These are phyloP conservation scores for Hanseniaspora nectarophila DNA, from an alignment of 805 yeast species.

Conservation along the genomic window DNA sequence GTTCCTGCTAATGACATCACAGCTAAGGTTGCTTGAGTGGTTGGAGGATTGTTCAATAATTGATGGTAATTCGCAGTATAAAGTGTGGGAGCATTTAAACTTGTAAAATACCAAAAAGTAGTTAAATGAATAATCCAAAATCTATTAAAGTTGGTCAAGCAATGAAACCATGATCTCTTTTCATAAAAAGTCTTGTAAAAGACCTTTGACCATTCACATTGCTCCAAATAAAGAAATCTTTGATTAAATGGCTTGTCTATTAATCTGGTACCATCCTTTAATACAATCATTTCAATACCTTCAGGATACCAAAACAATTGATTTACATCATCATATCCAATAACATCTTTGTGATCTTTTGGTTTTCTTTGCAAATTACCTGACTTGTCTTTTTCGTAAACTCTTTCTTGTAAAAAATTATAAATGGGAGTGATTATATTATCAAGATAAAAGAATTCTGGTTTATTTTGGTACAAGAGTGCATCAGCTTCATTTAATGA, in stretches of 20 bases:
- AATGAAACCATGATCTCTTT: slow-evolving; percentile 65
- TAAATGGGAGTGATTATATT: slow-evolving; percentile 67
- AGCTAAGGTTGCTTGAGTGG: slow-evolving; percentile 41
- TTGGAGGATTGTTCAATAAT: slow-evolving; percentile 47
- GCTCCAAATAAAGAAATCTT: slow-evolving; percentile 43
- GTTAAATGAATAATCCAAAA: slow-evolving; percentile 69
- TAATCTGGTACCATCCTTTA: slow-evolving; percentile 36
- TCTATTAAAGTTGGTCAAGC: slow-evolving; percentile 59
- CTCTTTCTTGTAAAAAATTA: slow-evolving; percentile 55
- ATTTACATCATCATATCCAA: slow-evolving; percentile 85
- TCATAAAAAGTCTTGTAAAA: slow-evolving; percentile 68
- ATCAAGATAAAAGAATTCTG: slow-evolving; percentile 45
- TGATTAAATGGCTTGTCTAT: slow-evolving; percentile 45
- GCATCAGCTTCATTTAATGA: not conserved
- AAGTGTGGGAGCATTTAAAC: slow-evolving; percentile 54
- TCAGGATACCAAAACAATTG: slow-evolving; percentile 75
- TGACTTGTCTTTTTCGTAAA: slow-evolving; percentile 39
- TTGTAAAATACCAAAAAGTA: slow-evolving; percentile 65
- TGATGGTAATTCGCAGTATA: slow-evolving; percentile 49
- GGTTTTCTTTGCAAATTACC: slow-evolving; percentile 52
- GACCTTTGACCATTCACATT: slow-evolving; percentile 53
- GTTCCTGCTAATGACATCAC: slow-evolving; percentile 59
- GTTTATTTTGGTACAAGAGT: slow-evolving; percentile 12
- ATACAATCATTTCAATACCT: slow-evolving; percentile 47
- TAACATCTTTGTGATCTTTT: slow-evolving; percentile 55